Conservation (phyloP, 768 basidiomycete genomes). For the Lentinula detonsa region DNA sequence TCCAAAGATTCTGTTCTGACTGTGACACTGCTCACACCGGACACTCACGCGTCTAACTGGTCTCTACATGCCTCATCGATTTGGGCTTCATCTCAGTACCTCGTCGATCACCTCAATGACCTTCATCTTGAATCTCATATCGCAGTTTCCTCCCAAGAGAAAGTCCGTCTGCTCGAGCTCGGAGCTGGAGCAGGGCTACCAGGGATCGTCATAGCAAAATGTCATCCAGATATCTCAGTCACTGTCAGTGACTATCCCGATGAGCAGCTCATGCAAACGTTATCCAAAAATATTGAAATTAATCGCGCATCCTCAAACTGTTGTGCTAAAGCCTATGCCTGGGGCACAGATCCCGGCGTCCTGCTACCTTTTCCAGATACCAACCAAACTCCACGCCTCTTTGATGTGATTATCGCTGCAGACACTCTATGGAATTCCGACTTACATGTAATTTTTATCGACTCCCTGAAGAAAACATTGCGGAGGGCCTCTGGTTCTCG, state of each 20-base stretch:
- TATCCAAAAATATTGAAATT: constrained; percentile 48
- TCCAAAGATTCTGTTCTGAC: constrained; percentile 12
- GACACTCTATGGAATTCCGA: constrained; percentile 78
- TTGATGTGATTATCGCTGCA: constrained; percentile 66
- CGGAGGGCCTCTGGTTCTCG: constrained; percentile 37
- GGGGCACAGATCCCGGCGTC: constrained; percentile 49
- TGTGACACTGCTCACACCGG: constrained; percentile 52
- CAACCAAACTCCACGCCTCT: constrained; percentile 18
- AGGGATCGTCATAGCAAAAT: constrained; percentile 57
- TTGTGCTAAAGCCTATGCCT: constrained; percentile 51
- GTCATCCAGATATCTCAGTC: constrained; percentile 33
- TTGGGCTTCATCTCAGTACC: constrained; percentile 63
- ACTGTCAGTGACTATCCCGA: constrained; percentile 72
- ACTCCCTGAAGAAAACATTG: constrained; percentile 45
- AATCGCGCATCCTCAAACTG: constrained; percentile 48
- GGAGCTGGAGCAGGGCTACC: constrained; percentile 75
- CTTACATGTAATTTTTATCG: constrained; percentile 46
- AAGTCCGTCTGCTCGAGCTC: constrained; percentile 52
- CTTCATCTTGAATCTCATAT: constrained; percentile 29
- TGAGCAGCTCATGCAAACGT: constrained; percentile 46
- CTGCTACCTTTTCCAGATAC: constrained; percentile 10
- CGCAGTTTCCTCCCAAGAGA: not conserved
- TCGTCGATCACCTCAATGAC: constrained; percentile 58
- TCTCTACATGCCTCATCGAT: constrained; percentile 71
- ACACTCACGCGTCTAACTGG: constrained; percentile 68